These are phyloP conservation scores for Tympanopsis confertula DNA, from an alignment of 2,329 filamentous ascomycete species.

Conservation along the genomic window DNA sequence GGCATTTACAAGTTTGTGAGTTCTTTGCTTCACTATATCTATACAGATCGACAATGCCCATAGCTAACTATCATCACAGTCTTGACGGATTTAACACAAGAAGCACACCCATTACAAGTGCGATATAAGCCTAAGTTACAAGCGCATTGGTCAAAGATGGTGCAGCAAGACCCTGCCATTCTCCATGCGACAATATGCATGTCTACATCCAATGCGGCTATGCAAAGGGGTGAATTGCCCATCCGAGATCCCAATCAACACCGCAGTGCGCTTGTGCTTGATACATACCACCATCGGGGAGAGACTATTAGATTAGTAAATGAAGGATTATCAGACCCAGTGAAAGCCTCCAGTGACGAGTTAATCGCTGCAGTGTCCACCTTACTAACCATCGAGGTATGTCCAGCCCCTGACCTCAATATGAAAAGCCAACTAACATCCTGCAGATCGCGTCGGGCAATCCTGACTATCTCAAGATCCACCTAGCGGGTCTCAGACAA, in stretches of 20 bases:
- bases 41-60: not conserved
- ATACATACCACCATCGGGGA: slow-evolving; percentile 22
- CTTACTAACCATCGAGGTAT: slow-evolving; percentile 23
- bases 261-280: slow-evolving; percentile 17
- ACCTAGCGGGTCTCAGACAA: slow-evolving; percentile 22
- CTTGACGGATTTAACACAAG: slow-evolving; percentile 18
- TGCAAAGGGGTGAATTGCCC: slow-evolving; percentile 17
- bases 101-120: slow-evolving; percentile 19
- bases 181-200: slow-evolving; percentile 23
- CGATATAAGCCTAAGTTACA: slow-evolving; percentile 18
- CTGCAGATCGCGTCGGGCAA: slow-evolving; percentile 22
- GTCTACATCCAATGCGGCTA: slow-evolving; percentile 19
- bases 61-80: slow-evolving; percentile 14
- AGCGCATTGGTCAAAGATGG: slow-evolving; percentile 19
- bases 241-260: slow-evolving; percentile 16
- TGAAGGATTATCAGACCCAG: slow-evolving; percentile 19
- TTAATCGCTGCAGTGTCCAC: slow-evolving; percentile 23
- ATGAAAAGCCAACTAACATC: slow-evolving; percentile 4
- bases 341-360: slow-evolving; percentile 22
- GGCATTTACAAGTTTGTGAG: slow-evolving; percentile 21
- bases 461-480: slow-evolving; percentile 22
- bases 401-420: slow-evolving; percentile 2
- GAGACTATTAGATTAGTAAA: slow-evolving; percentile 24
- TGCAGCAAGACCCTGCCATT: slow-evolving; percentile 19
- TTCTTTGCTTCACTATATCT: slow-evolving; percentile 3